Evolutionary conservation across 2,329 filamentous ascomycete genomes (phyloP).

Genomic region (Pestalotiopsis sp.): DNA sequence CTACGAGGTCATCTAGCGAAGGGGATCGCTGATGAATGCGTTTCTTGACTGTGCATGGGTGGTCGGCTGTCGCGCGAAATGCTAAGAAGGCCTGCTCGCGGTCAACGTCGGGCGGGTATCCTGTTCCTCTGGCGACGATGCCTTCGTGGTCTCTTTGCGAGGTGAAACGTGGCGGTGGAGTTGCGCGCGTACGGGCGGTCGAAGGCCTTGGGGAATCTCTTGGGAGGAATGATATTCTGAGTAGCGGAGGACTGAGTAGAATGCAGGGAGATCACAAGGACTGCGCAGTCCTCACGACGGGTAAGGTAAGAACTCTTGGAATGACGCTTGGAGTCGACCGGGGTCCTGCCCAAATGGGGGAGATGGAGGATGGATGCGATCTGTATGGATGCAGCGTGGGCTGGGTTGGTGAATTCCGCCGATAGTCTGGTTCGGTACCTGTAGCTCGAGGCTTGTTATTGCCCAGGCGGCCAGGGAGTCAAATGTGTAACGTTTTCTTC

Average conservation of each 20-base stretch:
- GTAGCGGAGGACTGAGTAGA: not conserved
- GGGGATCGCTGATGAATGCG: slow-evolving; percentile 15
- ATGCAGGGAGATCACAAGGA: not conserved
- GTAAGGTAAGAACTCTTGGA: not conserved
- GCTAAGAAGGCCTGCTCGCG: not conserved
- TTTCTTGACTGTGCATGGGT: slow-evolving; percentile 10
- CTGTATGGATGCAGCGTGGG: not conserved
- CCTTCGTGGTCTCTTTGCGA: not conserved
- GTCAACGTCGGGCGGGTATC: not conserved
- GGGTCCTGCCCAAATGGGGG: slow-evolving; percentile 14
- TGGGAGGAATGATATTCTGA: not conserved
- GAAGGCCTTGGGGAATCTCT: not conserved
- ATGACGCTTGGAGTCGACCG: slow-evolving; percentile 15
- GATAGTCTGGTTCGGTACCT: not conserved
- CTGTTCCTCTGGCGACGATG: not conserved
- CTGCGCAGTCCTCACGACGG: not conserved
- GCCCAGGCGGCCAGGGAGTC: not conserved
- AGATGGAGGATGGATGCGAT: slow-evolving; percentile 5
- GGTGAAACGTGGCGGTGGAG: slow-evolving; percentile 3
- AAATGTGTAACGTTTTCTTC: not conserved
- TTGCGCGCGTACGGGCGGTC: not conserved
- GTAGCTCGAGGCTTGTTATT: not conserved
- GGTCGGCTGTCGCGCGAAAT: not conserved
- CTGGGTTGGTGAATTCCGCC: not conserved
- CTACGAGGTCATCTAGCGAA: slow-evolving; percentile 47